phyloP scores from a whole-genome alignment of 2,329 filamentous ascomycete genomes.

The Cercospora zeina region DNA sequence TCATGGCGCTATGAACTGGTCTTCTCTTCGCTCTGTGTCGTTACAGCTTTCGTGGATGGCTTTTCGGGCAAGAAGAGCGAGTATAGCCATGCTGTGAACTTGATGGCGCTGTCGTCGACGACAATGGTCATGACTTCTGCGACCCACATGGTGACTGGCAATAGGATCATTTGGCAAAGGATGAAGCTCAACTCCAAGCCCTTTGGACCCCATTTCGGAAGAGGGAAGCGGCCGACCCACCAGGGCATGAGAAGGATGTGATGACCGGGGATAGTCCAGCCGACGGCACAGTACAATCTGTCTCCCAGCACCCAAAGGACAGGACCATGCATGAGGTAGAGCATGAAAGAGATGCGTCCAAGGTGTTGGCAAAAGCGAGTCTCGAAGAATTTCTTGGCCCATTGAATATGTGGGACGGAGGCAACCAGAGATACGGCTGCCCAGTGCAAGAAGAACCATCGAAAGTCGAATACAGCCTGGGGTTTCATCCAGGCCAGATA shows the following conservation, averaged over 20 bases:
- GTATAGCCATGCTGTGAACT: slow-evolving; percentile 60
- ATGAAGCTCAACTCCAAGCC: slow-evolving; percentile 64
- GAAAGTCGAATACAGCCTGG: slow-evolving; percentile 39
- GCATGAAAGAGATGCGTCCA: slow-evolving; percentile 61
- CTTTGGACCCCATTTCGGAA: slow-evolving; percentile 54
- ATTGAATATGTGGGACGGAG: slow-evolving; percentile 58
- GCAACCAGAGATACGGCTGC: slow-evolving; percentile 60
- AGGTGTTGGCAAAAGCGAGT: slow-evolving; percentile 61
- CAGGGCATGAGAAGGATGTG: slow-evolving; percentile 55
- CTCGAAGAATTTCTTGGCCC: slow-evolving; percentile 62
- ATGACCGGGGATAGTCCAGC: slow-evolving; percentile 52
- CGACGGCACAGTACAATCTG: slow-evolving; percentile 62
- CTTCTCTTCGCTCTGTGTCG: slow-evolving; percentile 15
- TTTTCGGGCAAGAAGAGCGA: slow-evolving; percentile 42
- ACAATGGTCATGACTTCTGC: slow-evolving; percentile 58
- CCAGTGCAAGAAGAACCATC: slow-evolving; percentile 41
- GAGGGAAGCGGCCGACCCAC: slow-evolving; percentile 61
- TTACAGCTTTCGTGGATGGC: slow-evolving; percentile 12
- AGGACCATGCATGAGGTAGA: slow-evolving; percentile 67
- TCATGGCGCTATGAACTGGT: slow-evolving; percentile 15
- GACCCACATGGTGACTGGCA: slow-evolving; percentile 61
- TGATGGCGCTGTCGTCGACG: slow-evolving; percentile 63
- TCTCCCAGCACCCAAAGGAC: slow-evolving; percentile 62
- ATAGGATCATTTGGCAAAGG: slow-evolving; percentile 59
- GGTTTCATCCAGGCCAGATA: slow-evolving; percentile 56